Conservation (phyloP, 1,139 yeast genomes). For the Sugiyamaella pinicola region DNA sequence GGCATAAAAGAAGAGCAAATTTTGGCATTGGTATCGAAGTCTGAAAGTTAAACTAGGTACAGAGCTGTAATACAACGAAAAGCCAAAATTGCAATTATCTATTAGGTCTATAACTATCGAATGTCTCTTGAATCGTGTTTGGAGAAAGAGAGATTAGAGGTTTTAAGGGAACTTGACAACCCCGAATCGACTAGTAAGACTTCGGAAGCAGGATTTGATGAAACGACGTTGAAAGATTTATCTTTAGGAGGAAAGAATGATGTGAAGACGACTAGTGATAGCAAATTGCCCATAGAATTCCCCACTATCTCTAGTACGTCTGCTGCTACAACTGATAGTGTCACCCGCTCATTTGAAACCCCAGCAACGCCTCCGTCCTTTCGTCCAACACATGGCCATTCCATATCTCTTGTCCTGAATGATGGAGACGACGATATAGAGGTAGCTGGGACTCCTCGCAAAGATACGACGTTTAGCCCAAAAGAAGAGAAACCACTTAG, state of each 20-base stretch:
- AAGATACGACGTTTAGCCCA: neutral
- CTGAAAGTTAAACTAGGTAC: no score
- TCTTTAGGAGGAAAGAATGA: slow-evolving; percentile 7
- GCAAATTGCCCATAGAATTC: neutral
- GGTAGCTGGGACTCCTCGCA: slow-evolving; percentile 12
- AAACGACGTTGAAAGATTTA: neutral
- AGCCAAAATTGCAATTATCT: neutral
- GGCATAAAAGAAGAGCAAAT: no score
- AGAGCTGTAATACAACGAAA: no score
- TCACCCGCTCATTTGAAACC: neutral
- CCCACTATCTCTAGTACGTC: neutral
- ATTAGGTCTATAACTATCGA: neutral
- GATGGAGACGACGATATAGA: slow-evolving; percentile 25
- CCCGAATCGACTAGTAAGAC: slow-evolving; percentile 2
- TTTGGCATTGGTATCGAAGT: no score
- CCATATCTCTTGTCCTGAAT: slow-evolving; percentile 28
- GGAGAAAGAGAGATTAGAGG: slow-evolving; percentile 49
- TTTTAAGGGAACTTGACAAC: slow-evolving; percentile 43
- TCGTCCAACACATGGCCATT: slow-evolving; percentile 17
- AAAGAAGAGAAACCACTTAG: no score
- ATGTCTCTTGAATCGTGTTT: slow-evolving; percentile 53
- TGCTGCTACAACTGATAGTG: neutral
- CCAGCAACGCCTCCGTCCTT: slow-evolving; percentile 4
- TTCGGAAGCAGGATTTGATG: slow-evolving; percentile 2
- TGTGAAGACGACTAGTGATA: neutral